phyloP scores from a whole-genome alignment of 2,329 filamentous ascomycete species.

The Aspergillus aculeatus region DNA sequence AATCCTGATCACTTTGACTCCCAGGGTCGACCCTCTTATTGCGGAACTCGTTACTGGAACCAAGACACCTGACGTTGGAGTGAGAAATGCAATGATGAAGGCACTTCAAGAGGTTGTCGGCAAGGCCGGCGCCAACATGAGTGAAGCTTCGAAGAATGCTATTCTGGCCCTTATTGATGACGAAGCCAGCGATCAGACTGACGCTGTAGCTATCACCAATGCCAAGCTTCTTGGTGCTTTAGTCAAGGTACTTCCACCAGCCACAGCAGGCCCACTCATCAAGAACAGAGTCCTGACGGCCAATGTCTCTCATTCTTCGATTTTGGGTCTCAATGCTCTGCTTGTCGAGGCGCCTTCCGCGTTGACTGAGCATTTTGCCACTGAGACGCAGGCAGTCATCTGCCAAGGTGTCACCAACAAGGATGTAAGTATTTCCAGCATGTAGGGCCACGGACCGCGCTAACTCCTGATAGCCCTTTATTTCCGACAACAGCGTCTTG shows the following conservation, averaged over 20 bases:
- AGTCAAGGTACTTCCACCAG: constrained; percentile 77
- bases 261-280: constrained; percentile 62
- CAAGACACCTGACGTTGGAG: constrained; percentile 81
- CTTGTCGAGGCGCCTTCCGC: constrained; percentile 74
- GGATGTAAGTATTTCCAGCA: constrained; percentile 57
- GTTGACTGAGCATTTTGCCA: constrained; percentile 66
- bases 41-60: constrained; percentile 91
- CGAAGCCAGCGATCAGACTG: constrained; percentile 72
- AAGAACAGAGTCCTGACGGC: constrained; percentile 76
- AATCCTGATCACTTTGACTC: constrained; percentile 92
- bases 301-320: constrained; percentile 73
- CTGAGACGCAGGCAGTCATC: constrained; percentile 74
- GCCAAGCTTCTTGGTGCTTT: constrained; percentile 86
- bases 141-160: constrained; percentile 79
- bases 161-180: constrained; percentile 86
- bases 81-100: constrained; percentile 94
- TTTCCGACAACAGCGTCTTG: constrained; percentile 83
- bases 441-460: neutral
- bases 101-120: constrained; percentile 94
- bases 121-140: constrained; percentile 94
- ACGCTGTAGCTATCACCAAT: constrained; percentile 80
- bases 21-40: constrained; percentile 91
- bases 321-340: constrained; percentile 85
- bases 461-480: constrained; percentile 60
- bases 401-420: constrained; percentile 75